These are phyloP conservation scores for Mesotaenium endlicherianum DNA, from an alignment of 139 green algal genomes.

Conservation along the genomic window DNA sequence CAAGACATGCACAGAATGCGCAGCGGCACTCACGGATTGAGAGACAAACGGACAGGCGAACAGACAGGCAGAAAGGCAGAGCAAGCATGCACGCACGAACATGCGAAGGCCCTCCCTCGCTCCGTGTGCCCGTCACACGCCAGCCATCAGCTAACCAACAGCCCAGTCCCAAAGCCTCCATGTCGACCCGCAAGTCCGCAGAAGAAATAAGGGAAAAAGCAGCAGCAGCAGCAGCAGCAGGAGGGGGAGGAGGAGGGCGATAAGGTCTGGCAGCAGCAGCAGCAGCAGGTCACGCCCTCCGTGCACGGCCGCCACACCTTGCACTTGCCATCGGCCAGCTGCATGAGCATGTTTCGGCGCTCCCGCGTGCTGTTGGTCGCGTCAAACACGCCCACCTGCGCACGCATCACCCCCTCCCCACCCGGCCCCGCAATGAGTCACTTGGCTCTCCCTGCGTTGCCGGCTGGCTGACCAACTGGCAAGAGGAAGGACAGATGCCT, in stretches of 20 bases:
- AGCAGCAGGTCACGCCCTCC: neutral
- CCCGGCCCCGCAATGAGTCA: no score
- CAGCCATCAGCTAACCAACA: no score
- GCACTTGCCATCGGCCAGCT: constrained; percentile 29
- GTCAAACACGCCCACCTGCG: constrained; percentile 87
- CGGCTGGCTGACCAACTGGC: no score
- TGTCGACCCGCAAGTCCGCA: neutral
- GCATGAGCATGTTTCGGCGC: constrained; percentile 68
- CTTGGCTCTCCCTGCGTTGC: no score
- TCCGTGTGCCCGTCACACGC: no score
- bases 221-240: neutral
- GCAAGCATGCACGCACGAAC: neutral
- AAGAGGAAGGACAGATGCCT: no score
- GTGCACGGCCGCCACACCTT: constrained; percentile 22
- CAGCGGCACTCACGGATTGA: neutral
- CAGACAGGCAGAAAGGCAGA: neutral
- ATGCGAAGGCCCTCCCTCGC: no score
- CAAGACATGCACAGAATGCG: neutral
- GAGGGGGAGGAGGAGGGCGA: neutral
- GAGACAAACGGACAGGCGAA: neutral
- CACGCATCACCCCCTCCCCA: no score
- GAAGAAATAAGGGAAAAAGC: neutral
- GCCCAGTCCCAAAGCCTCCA: no score
- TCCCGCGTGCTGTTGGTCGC: constrained; percentile 89
- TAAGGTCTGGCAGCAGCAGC: constrained; percentile 61